Evolutionary conservation across 768 basidiomycete species (phyloP).

Genomic region (Candolleomyces efflorescens): DNA sequence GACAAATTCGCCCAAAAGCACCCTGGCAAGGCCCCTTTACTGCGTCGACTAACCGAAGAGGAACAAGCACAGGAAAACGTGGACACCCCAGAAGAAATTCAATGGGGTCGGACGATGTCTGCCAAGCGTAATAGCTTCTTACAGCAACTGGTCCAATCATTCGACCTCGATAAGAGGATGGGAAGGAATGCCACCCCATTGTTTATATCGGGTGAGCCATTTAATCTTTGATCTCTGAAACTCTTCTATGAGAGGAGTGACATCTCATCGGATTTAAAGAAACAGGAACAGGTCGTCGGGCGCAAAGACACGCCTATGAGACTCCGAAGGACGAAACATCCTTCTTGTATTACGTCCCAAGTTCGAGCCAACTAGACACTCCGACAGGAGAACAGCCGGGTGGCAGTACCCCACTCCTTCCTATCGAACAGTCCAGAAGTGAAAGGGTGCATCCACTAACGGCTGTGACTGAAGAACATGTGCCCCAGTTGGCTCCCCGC

Average conservation of each 20-base stretch:
- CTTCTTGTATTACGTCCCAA: conserved; percentile 49
- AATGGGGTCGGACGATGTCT: conserved; percentile 77
- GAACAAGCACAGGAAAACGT: conserved; percentile 68
- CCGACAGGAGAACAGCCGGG: background rate
- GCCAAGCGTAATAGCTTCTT: conserved; percentile 66
- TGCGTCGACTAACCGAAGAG: conserved; percentile 50
- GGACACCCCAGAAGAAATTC: conserved; percentile 72
- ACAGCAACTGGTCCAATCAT: conserved; percentile 57
- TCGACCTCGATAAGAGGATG: conserved; percentile 47
- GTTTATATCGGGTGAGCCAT: conserved; percentile 39
- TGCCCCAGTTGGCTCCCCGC: background rate
- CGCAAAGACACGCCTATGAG: conserved; percentile 38
- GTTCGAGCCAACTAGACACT: background rate
- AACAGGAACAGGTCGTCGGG: conserved; percentile 27
- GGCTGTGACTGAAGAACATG: background rate
- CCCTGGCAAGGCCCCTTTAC: conserved; percentile 59
- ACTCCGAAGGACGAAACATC: conserved; percentile 37
- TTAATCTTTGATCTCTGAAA: background rate
- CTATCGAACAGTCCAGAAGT: no score
- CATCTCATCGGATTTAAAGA: conserved; percentile 10
- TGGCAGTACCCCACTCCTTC: background rate
- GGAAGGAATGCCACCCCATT: conserved; percentile 35
- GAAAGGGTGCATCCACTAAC: conserved; percentile 19
- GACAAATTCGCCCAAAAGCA: conserved; percentile 56
- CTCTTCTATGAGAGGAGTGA: background rate